Evolutionary conservation across 2,329 filamentous ascomycete genomes (phyloP).

Genomic region (Elsinoe batatas): DNA sequence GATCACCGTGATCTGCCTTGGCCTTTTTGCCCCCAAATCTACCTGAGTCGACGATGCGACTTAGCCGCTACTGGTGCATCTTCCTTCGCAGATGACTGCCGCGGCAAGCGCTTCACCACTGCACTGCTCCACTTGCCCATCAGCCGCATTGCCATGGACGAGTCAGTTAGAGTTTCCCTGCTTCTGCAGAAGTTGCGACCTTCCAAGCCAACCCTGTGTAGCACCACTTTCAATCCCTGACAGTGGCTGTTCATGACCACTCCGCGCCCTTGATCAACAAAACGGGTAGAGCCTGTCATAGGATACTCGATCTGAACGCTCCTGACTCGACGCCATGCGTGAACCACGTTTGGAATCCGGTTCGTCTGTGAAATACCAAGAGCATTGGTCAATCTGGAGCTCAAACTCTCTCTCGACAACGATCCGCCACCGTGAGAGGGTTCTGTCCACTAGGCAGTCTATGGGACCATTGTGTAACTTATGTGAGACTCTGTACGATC

Average conservation of each 20-base stretch:
- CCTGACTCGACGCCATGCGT: conserved; percentile 10
- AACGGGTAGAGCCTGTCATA: not conserved
- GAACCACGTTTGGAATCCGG: conserved; percentile 10
- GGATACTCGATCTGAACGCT: conserved; percentile 3
- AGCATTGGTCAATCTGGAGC: not conserved
- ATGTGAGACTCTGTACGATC: conserved; percentile 8
- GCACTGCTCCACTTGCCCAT: not conserved
- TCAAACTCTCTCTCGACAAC: not conserved
- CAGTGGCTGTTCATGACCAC: not conserved
- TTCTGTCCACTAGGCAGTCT: not conserved
- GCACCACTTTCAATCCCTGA: conserved; percentile 4
- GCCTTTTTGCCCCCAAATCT: not conserved
- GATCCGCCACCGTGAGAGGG: conserved; percentile 4
- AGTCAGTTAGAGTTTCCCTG: conserved; percentile 4
- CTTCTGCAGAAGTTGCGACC: not conserved
- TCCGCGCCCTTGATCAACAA: not conserved
- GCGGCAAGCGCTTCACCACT: not conserved
- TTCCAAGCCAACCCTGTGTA: not conserved
- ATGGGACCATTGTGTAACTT: conserved; percentile 8
- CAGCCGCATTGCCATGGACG: not conserved
- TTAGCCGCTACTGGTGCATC: conserved; percentile 8
- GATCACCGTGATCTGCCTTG: conserved; percentile 11
- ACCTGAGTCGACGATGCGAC: conserved; percentile 7
- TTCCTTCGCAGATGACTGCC: conserved; percentile 7
- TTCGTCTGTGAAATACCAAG: conserved; percentile 7